Percentiles rank a stretch among this genome's conserved stretches.
These are phyloP conservation scores for Gastrolobium villosum DNA, from an alignment of 306 rosid species.

Conservation along the genomic window DNA sequence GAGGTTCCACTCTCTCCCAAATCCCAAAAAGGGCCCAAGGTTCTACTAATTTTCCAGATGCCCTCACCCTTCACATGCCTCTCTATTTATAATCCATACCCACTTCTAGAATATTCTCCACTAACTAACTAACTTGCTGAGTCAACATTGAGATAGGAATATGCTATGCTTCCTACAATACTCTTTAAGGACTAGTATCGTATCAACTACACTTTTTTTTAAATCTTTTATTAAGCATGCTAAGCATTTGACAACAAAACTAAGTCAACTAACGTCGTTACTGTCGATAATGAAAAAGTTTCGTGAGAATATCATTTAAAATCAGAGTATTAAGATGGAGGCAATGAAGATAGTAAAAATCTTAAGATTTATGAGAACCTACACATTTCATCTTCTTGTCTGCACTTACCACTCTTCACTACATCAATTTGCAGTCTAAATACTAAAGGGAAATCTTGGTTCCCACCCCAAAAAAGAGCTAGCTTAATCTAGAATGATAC, in stretches of 20 bases:
- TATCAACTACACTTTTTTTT: not conserved
- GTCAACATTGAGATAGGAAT: too few species aligned
- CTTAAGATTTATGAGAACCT: not conserved
- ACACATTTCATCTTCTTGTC: not conserved
- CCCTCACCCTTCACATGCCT: too few species aligned
- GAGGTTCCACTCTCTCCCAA: too few species aligned
- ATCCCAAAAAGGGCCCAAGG: too few species aligned
- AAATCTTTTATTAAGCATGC: not conserved
- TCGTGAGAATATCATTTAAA: conserved; percentile 4
- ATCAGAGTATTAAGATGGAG: not conserved
- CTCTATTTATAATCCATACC: too few species aligned
- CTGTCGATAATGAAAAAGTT: not conserved
- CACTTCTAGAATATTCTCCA: too few species aligned
- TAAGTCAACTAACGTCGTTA: not conserved
- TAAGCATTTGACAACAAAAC: conserved; percentile 5
- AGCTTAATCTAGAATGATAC: conserved; percentile 30
- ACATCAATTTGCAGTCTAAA: not conserved
- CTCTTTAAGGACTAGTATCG: too few species aligned
- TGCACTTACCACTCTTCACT: conserved; percentile 2
- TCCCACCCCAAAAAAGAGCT: not conserved
- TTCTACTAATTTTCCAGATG: too few species aligned
- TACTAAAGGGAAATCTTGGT: conserved; percentile 15
- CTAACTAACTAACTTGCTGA: too few species aligned
- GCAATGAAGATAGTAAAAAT: not conserved
- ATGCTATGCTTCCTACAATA: too few species aligned